Percentiles rank a stretch among this genome's conserved stretches.
phyloP scores from a whole-genome alignment of 2,329 filamentous ascomycete species.

The Diplocarpon rosae region DNA sequence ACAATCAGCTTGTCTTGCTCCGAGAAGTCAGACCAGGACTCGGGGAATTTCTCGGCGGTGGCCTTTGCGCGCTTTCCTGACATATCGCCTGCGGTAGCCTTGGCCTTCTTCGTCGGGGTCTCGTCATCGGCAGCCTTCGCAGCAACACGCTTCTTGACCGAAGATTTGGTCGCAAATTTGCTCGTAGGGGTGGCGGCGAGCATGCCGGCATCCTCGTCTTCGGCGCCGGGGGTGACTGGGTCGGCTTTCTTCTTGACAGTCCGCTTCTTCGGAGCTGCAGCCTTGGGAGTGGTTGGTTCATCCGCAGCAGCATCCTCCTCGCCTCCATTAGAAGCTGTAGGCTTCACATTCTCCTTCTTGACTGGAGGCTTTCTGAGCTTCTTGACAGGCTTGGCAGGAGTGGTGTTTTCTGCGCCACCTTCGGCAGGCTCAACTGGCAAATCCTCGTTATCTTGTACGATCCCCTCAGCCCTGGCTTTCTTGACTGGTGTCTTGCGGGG shows the following conservation, averaged over 20 bases:
- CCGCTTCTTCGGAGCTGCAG: slow-evolving; percentile 3
- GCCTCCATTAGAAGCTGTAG: not conserved
- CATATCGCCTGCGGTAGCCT: slow-evolving; percentile 3
- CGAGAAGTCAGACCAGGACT: slow-evolving; percentile 8
- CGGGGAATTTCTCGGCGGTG: not conserved
- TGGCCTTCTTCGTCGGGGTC: slow-evolving; percentile 7
- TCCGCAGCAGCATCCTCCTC: slow-evolving; percentile 1
- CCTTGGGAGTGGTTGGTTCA: slow-evolving; percentile 5
- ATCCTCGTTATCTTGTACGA: not conserved
- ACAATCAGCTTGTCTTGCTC: slow-evolving; percentile 8
- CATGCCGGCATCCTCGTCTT: not conserved
- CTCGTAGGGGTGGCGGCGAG: not conserved
- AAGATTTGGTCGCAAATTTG: slow-evolving; percentile 1
- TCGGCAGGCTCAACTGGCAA: not conserved
- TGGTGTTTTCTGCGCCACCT: not conserved
- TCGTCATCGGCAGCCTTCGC: slow-evolving; percentile 3
- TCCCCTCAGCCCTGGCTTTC: not conserved
- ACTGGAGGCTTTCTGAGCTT: slow-evolving; percentile 1
- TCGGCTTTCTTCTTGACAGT: slow-evolving; percentile 3
- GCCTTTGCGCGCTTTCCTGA: slow-evolving; percentile 1
- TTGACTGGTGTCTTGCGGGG: not conserved
- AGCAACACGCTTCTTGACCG: slow-evolving; percentile 7
- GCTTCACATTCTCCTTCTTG: slow-evolving; percentile 2
- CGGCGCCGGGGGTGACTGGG: not conserved
- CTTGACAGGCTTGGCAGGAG: slow-evolving; percentile 4